A percentile compares a stretch with the other conserved stretches of the same genome.
Conservation (phyloP, 2,329 filamentous ascomycete genomes). For the Bisporella sp. region DNA sequence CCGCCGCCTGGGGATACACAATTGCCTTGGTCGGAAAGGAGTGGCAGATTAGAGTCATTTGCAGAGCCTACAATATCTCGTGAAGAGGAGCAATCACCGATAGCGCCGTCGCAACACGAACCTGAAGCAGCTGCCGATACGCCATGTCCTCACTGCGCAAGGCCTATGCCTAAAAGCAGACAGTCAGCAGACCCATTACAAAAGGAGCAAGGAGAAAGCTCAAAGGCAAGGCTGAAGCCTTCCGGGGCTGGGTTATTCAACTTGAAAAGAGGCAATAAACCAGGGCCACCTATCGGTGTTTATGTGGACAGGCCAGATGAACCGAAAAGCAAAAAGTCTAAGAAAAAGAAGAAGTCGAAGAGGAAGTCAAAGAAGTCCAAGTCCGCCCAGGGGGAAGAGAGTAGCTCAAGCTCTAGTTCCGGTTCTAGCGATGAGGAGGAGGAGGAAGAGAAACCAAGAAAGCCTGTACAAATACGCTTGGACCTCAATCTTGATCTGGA, state of each 20-base stretch:
- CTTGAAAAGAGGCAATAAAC: not conserved
- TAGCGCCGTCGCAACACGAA: not conserved
- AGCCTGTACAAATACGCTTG: constrained; percentile 61
- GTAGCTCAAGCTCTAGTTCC: not conserved
- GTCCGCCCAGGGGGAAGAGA: not conserved
- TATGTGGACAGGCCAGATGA: constrained; percentile 9
- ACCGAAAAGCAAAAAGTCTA: constrained; percentile 3
- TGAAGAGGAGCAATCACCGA: not conserved
- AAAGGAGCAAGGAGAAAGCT: not conserved
- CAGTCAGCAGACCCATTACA: not conserved
- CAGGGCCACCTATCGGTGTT: constrained; percentile 13
- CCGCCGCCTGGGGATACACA: not conserved
- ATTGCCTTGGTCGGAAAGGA: not conserved
- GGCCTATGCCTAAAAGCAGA: not conserved
- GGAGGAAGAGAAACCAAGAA: constrained; percentile 37
- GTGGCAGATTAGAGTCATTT: not conserved
- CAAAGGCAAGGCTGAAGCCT: not conserved
- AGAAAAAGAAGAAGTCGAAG: constrained; percentile 10
- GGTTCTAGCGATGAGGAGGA: constrained; percentile 33
- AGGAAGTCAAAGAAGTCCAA: constrained; percentile 11
- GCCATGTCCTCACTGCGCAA: not conserved
- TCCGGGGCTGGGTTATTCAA: not conserved
- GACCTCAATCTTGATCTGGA: constrained; percentile 74
- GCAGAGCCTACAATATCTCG: not conserved
- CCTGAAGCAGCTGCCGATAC: not conserved